A percentile compares a stretch with the other conserved stretches of the same genome.
phyloP scores from a whole-genome alignment of 2,329 filamentous ascomycete genomes.

The Fusarium sp. region DNA sequence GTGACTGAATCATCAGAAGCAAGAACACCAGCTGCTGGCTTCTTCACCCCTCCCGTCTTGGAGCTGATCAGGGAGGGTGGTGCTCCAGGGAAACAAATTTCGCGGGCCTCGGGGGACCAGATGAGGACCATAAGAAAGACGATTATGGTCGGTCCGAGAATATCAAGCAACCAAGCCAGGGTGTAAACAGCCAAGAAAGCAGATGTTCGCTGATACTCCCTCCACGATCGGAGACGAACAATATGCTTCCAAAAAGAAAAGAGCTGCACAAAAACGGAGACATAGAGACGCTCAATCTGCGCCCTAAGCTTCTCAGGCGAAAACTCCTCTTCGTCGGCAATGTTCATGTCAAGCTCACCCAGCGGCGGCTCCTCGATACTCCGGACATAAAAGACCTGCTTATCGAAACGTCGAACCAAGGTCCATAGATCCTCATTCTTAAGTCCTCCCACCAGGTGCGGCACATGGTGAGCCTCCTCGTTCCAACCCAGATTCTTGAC shows the following conservation, averaged over 20 bases:
- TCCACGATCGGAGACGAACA: conserved; percentile 83
- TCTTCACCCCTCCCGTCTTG: conserved; percentile 81
- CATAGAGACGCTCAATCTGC: conserved; percentile 85
- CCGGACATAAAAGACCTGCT: conserved; percentile 78
- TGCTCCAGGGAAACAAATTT: conserved; percentile 80
- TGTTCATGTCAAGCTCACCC: conserved; percentile 83
- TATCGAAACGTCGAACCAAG: conserved; percentile 80
- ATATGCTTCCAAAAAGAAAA: conserved; percentile 81
- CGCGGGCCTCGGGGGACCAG: conserved; percentile 73
- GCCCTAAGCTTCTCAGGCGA: conserved; percentile 86
- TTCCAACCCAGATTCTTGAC: conserved; percentile 81
- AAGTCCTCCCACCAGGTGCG: conserved; percentile 76
- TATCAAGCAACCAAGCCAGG: conserved; percentile 79
- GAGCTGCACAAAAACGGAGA: conserved; percentile 79
- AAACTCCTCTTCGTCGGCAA: conserved; percentile 87
- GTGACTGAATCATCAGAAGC: conserved; percentile 84
- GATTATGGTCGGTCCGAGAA: conserved; percentile 75
- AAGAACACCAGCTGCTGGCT: conserved; percentile 80
- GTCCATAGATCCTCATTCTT: conserved; percentile 82
- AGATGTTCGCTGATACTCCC: conserved; percentile 77
- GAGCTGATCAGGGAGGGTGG: conserved; percentile 80
- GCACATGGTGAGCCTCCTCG: conserved; percentile 68
- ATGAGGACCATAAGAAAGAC: conserved; percentile 75
- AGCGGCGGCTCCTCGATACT: conserved; percentile 67
- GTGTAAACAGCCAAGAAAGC: conserved; percentile 71